Evolutionary conservation across 306 rosid genomes (phyloP), one percentile per base, ranked within the genome.

Genomic region (Ormosia semicastrata): DNA sequence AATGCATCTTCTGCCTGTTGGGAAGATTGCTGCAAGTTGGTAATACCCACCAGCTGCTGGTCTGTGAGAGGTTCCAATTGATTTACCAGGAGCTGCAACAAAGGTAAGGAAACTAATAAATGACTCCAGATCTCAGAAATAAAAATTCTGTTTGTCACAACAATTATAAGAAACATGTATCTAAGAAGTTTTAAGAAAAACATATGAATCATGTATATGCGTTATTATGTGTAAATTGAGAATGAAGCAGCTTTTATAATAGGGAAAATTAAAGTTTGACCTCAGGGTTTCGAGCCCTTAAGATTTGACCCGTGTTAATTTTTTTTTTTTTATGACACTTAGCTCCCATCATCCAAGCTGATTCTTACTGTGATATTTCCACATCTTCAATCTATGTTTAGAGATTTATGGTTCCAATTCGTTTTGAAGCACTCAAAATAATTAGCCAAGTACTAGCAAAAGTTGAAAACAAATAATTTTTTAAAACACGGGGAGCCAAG

Each of bases 1-100:
- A 94, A 81, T 8, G 98, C 98, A 79, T 94, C 98, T 86, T 94
- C 98, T 1, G 95, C 98, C 68, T 94, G 94, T 79, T 94, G 98
- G 44, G 98, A 94, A 2, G 98, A 90, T 50, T 90, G 94, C 86
- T 92, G 98, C 83, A 94, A 86, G 88, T 91, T 94, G 32, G 85
- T 89, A 53, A 94, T 85, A 39, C 93, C 94, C 52, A 83, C 52
- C 76, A 92, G 63, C 83, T 94, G 98, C 85, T 94, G 95, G 83
- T 94, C 98, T 2, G 95, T 92, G 53, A 94, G 90, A 71, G 98
- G 97, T 85, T 92, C 98, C 88, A 94, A 77, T 78, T 94, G 97
- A 88, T 69, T 92, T 70, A 84, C 87, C 81, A 94, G 92, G 56
- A 94, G 97, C 98, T 94, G 90, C 84, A 85, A 64, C 83, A 54